Evolutionary conservation across 208 protist species (phyloP).

Genomic region (Leptomonas pyrrhocoris): DNA sequence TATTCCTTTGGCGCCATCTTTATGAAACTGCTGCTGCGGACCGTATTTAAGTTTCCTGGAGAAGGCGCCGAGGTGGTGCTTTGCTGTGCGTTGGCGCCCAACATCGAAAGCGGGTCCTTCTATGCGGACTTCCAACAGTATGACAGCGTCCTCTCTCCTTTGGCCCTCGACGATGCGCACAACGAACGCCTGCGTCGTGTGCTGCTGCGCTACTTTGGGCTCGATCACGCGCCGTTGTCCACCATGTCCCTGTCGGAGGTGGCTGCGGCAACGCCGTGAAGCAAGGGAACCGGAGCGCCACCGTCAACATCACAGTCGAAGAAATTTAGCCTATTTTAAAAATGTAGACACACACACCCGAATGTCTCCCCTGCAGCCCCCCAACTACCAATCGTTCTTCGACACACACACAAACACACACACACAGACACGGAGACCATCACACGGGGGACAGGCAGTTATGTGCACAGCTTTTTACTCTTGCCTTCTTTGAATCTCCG

Average conservation of each 20-base stretch:
- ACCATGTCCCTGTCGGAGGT: constrained; percentile 7
- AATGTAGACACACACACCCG: too few species aligned
- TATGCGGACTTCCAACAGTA: constrained; percentile 43
- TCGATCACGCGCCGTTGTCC: constrained; percentile 15
- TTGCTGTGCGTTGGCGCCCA: constrained; percentile 39
- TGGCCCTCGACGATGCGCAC: constrained; percentile 35
- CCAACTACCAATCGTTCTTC: too few species aligned
- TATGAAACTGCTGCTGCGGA: constrained; percentile 49
- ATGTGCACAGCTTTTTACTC: too few species aligned
- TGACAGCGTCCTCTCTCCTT: constrained; percentile 40
- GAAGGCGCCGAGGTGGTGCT: constrained; percentile 59
- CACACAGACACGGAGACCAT: too few species aligned
- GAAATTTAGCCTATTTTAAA: too few species aligned
- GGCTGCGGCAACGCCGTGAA: neutral
- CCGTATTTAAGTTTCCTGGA: constrained; percentile 55
- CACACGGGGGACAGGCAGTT: too few species aligned
- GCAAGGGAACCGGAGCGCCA: too few species aligned
- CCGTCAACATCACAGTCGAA: too few species aligned
- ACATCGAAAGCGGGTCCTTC: constrained; percentile 37
- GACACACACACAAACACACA: too few species aligned
- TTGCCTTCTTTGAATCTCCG: too few species aligned
- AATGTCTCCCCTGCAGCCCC: too few species aligned
- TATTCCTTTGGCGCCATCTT: constrained; percentile 37
- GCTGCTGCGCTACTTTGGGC: constrained; percentile 39
- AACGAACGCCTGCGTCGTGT: constrained; percentile 42